These are phyloP conservation scores for Moesziomyces parantarcticus DNA, from an alignment of 1,284 basidiomycete species.

Conservation along the genomic window DNA sequence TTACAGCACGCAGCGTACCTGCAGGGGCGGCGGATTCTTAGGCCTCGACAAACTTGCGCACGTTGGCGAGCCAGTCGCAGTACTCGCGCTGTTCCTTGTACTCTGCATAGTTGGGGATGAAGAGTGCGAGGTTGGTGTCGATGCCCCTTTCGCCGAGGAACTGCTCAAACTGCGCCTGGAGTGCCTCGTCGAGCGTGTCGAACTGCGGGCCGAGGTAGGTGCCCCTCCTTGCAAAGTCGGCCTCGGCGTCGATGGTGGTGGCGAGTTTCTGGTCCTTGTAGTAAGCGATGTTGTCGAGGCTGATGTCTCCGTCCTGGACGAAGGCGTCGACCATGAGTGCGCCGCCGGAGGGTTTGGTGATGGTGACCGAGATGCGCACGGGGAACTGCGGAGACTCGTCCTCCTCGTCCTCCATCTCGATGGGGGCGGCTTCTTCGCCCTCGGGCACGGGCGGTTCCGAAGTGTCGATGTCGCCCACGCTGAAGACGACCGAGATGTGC, in stretches of 20 bases:
- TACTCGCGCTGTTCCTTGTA: slow-evolving; percentile 76
- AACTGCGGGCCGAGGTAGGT: slow-evolving; percentile 94
- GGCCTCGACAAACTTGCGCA: slow-evolving; percentile 84
- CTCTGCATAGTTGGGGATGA: slow-evolving; percentile 67
- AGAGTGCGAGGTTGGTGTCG: slow-evolving; percentile 77
- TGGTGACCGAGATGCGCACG: slow-evolving; percentile 80
- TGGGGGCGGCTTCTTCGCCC: slow-evolving; percentile 70
- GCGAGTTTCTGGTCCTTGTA: slow-evolving; percentile 81
- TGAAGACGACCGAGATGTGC: slow-evolving; percentile 68
- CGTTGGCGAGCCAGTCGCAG: slow-evolving; percentile 84
- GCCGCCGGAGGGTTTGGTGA: slow-evolving; percentile 78
- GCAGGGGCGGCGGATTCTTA: background rate
- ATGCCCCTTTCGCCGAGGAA: slow-evolving; percentile 88
- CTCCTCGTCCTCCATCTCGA: slow-evolving; percentile 50
- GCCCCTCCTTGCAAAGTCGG: slow-evolving; percentile 90
- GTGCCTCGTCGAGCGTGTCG: slow-evolving; percentile 84
- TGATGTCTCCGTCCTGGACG: slow-evolving; percentile 78
- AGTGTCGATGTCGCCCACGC: slow-evolving; percentile 64
- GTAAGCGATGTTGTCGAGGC: slow-evolving; percentile 88
- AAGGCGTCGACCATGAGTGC: slow-evolving; percentile 64
- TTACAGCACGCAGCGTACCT: too few relatives aligned
- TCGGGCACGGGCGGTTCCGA: slow-evolving; percentile 50
- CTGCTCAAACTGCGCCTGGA: slow-evolving; percentile 87
- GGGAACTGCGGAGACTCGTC: slow-evolving; percentile 70
- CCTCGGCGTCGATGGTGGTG: slow-evolving; percentile 83